Conservation (phyloP, 305 asterid genomes). For the Rubia tinctorum region DNA sequence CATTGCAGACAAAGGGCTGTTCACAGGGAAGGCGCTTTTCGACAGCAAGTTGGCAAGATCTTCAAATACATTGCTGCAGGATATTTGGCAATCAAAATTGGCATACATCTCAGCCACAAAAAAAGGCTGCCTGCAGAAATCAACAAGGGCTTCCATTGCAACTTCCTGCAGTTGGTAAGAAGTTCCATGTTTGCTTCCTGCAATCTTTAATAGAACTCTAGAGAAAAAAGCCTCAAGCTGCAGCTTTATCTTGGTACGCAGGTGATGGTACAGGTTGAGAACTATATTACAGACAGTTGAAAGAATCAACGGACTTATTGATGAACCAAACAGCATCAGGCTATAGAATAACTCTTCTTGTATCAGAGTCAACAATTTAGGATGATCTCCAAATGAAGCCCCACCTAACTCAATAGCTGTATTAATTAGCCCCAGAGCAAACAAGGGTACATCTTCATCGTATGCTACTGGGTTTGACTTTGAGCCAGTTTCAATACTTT, state of each 20-base stretch:
- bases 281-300: conserved; percentile 90
- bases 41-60: conserved; percentile 78
- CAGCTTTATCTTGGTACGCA: conserved; percentile 69
- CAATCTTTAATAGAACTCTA: conserved; percentile 72
- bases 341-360: conserved; percentile 85
- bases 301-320: conserved; percentile 88
- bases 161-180: conserved; percentile 96
- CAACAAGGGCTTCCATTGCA: conserved; percentile 96
- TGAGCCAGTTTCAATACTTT: conserved; percentile 61
- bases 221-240: conserved; percentile 90
- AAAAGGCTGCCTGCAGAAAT: conserved; percentile 92
- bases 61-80: conserved; percentile 82
- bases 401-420: conserved; percentile 89
- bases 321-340: conserved; percentile 90
- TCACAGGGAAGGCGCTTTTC: conserved; percentile 91
- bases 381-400: conserved; percentile 65
- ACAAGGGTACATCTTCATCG: conserved; percentile 96
- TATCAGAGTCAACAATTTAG: conserved; percentile 71
- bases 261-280: conserved; percentile 87
- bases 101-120: conserved; percentile 80
- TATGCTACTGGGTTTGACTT: conserved; percentile 79
- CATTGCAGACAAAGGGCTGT: conserved; percentile 78
- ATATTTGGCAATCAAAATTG: conserved; percentile 90
- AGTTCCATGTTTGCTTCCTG: conserved; percentile 78
- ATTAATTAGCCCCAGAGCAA: conserved; percentile 90